phyloP scores from a whole-genome alignment of 164 flowering plant genomes.

The Platanus orientalis region DNA sequence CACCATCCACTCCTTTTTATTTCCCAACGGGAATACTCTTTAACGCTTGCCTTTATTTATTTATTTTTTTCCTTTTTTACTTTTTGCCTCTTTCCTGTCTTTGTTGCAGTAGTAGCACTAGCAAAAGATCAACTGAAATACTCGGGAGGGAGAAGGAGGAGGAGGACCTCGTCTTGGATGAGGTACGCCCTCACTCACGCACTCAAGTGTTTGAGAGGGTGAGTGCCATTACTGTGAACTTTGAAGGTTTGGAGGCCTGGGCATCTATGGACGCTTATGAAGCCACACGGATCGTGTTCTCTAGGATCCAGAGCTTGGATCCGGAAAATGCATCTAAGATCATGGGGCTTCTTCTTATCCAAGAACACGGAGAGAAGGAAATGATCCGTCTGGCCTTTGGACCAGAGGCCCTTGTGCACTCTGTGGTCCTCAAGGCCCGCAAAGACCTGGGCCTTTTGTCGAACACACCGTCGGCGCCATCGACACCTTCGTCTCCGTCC shows the following conservation, averaged over 20 bases:
- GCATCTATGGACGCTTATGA: conserved; percentile 74
- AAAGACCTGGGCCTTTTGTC: conserved; percentile 48
- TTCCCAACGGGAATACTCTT: conserved; percentile 30
- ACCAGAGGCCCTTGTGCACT: conserved; percentile 69
- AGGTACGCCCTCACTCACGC: too few relatives aligned
- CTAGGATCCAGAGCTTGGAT: conserved; percentile 74
- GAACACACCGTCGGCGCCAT: conserved; percentile 42
- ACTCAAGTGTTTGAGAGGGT: neutral
- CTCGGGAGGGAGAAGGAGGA: neutral
- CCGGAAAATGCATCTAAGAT: conserved; percentile 87
- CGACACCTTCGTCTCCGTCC: conserved; percentile 45
- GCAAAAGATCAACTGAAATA: neutral
- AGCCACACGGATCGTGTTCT: conserved; percentile 78
- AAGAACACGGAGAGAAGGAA: conserved; percentile 92
- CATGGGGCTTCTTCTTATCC: conserved; percentile 78
- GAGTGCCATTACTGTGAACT: neutral
- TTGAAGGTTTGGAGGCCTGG: neutral
- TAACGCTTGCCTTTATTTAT: conserved; percentile 7
- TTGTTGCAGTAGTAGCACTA: too few relatives aligned
- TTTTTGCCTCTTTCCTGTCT: neutral
- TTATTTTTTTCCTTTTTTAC: conserved; percentile 5
- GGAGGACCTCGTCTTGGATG: too few relatives aligned
- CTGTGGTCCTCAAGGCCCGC: conserved; percentile 58
- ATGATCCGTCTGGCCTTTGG: conserved; percentile 94
- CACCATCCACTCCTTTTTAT: conserved; percentile 9